Evolutionary conservation across 805 yeast species (phyloP), one percentile per base, ranked within the genome.

Genomic region (Candida tallmaniae): DNA sequence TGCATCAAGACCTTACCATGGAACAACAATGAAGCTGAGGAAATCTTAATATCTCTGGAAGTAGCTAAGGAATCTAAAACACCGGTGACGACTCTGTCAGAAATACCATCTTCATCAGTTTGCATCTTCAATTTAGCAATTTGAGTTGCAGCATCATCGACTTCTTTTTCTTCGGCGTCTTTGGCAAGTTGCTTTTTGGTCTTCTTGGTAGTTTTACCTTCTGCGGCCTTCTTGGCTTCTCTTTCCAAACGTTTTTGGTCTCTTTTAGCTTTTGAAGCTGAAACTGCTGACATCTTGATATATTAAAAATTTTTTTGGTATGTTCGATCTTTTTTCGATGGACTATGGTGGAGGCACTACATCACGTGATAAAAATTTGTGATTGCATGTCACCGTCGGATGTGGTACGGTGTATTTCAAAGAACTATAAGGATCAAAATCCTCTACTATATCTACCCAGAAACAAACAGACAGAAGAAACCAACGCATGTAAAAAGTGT

Each of bases 61-160:
- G 97, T 89, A 27, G 61, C 75, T 58, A 93, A 71, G 34, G 96
- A 85, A 39, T 83, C 89, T 57, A 93, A 72, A 30, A 93, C 98
- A 74, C 98, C 98, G 29, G 98, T 90, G 49, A 90, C 84, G 47
- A 90, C 98, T 73, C 98, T 85, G 64, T 90, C 98, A 29, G 96
- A 86, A 38, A 90, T 56, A 48, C 98, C 98, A 53, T 88, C 81
- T 59, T 85, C 80, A 64, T 90, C 98, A 58, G 83, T 83, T 68
- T 90, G 98, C 57, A 89, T 68, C 65, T 90, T 90, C 68, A 90
- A 73, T 65, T 86, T 81, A 43, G 80, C 83, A 54, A 93, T 78
- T 57, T 78, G 86, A 42, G 81, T 77, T 32, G 84, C 83, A 31
- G 83, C 74, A 34, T 71, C 72, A 33, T 76, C 80, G 31, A 68